Evolutionary conservation across 1,284 basidiomycete genomes (phyloP).

Genomic region (Vanrija sp.): DNA sequence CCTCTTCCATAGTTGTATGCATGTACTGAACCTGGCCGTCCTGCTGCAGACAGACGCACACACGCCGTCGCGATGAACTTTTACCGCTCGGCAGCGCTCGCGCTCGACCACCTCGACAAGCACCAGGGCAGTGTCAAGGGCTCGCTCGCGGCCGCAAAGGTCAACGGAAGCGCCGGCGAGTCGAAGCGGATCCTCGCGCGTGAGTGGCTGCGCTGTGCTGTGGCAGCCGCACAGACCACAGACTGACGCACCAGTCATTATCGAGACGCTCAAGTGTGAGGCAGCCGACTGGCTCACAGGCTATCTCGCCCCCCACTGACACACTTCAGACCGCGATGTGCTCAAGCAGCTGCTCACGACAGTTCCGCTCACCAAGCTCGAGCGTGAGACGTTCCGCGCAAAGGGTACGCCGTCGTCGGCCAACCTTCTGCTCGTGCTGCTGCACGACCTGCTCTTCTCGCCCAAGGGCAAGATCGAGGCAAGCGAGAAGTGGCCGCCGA

Average conservation of each 20-base stretch:
- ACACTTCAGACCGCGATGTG: constrained; percentile 52
- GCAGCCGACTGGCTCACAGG: constrained; percentile 1
- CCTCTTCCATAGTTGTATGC: constrained; percentile 4
- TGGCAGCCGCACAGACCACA: neutral
- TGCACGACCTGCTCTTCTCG: constrained; percentile 79
- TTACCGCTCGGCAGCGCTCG: constrained; percentile 79
- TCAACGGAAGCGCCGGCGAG: constrained; percentile 56
- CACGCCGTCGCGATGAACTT: constrained; percentile 67
- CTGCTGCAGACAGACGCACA: neutral
- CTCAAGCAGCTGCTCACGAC: constrained; percentile 58
- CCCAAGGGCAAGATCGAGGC: constrained; percentile 69
- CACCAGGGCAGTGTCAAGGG: constrained; percentile 72
- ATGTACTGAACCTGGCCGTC: constrained; percentile 7
- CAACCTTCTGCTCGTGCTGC: constrained; percentile 72
- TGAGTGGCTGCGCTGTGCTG: constrained; percentile 23
- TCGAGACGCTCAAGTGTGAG: constrained; percentile 90
- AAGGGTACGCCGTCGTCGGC: constrained; percentile 50
- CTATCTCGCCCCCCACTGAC: constrained; percentile 46
- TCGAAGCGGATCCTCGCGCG: constrained; percentile 59
- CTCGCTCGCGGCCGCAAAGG: constrained; percentile 38
- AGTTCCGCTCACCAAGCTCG: constrained; percentile 67
- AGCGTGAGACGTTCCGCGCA: constrained; percentile 61
- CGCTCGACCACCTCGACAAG: constrained; percentile 75
- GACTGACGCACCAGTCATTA: constrained; percentile 59
- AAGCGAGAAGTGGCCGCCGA: constrained; percentile 73